phyloP scores from a whole-genome alignment of 2,329 filamentous ascomycete genomes.

The Zalaria sp. region DNA sequence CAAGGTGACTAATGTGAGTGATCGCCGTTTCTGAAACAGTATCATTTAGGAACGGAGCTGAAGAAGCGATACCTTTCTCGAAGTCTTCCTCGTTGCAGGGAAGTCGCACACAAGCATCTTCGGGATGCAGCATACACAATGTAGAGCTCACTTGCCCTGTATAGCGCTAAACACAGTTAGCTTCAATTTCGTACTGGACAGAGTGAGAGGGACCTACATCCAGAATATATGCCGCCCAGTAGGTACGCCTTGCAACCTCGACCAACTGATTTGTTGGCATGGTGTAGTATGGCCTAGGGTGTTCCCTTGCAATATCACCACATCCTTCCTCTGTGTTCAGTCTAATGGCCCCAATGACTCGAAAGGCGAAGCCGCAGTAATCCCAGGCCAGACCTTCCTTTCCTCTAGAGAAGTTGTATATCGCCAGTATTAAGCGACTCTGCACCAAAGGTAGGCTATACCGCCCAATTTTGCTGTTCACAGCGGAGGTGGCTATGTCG shows the following conservation, averaged over 20 bases:
- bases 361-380: conserved; percentile 46
- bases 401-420: conserved; percentile 51
- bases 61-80: conserved; percentile 43
- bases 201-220: conserved; percentile 35
- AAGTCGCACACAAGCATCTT: conserved; percentile 53
- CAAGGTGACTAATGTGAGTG: background rate
- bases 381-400: conserved; percentile 49
- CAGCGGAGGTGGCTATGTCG: conserved; percentile 43
- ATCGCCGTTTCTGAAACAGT: background rate
- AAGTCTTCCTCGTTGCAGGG: conserved; percentile 49
- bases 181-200: background rate
- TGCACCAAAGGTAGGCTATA: conserved; percentile 53
- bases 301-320: conserved; percentile 7
- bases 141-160: conserved; percentile 9
- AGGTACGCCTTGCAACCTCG: conserved; percentile 55
- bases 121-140: conserved; percentile 41
- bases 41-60: conserved; percentile 45
- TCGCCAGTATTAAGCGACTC: conserved; percentile 48
- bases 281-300: conserved; percentile 9
- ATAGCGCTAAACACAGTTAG: background rate
- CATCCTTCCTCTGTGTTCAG: conserved; percentile 47
- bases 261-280: conserved; percentile 29
- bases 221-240: conserved; percentile 58
- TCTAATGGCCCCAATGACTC: conserved; percentile 44
- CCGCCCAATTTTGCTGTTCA: conserved; percentile 34